Conservation (phyloP, 225 moss, liverwort and hornwort genomes). For the Straminergon stramineum region DNA sequence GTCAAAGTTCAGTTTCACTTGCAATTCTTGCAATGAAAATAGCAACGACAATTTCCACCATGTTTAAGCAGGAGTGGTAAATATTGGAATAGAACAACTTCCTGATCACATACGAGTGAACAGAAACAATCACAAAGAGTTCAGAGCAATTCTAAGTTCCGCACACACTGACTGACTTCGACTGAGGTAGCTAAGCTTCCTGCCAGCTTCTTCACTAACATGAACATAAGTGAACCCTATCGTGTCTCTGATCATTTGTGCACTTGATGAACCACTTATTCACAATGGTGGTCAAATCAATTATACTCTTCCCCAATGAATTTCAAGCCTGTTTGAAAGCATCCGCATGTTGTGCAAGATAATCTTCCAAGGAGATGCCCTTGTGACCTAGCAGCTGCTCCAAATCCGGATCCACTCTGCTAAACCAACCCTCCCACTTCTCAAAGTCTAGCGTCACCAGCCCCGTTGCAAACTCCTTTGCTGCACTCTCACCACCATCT, state of each 20-base stretch:
- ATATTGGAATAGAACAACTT: neutral
- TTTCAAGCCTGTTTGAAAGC: neutral
- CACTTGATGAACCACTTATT: neutral
- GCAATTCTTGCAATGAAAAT: neutral
- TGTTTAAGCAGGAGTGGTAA: neutral
- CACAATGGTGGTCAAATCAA: too few relatives aligned
- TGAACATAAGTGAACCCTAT: too few relatives aligned
- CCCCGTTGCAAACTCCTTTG: neutral
- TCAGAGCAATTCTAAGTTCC: neutral
- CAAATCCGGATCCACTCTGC: slow-evolving; percentile 4
- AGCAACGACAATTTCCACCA: neutral
- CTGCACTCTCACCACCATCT: neutral
- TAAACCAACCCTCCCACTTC: neutral
- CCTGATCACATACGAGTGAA: neutral
- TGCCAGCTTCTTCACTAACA: neutral
- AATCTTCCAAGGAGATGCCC: slow-evolving; percentile 2
- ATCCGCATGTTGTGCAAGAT: neutral
- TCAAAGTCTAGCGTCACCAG: neutral
- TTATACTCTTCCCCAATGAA: neutral
- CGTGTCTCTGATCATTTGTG: neutral
- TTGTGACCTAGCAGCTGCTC: slow-evolving; percentile 10
- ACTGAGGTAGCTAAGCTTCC: neutral
- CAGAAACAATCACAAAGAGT: neutral
- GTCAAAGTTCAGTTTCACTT: neutral
- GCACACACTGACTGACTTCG: neutral